These are phyloP conservation scores for Mrakia blollopis DNA, from an alignment of 768 basidiomycete species.

Conservation along the genomic window DNA sequence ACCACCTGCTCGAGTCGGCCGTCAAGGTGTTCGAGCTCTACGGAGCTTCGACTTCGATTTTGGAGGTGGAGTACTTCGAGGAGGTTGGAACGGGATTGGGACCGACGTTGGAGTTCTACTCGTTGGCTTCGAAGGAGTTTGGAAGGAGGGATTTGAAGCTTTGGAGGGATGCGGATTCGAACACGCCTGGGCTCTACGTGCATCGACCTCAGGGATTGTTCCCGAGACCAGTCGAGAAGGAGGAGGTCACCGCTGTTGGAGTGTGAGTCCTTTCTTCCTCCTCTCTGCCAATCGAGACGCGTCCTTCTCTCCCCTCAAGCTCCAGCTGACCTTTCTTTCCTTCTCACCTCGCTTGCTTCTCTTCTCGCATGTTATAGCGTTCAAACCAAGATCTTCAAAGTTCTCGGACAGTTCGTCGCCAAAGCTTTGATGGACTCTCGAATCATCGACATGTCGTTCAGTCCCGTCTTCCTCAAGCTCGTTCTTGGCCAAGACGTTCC, in stretches of 20 bases:
- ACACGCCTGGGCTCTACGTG: constrained; percentile 63
- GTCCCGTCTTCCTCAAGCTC: constrained; percentile 88
- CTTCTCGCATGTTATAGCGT: neutral
- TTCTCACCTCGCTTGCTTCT: neutral
- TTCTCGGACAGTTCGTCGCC: constrained; percentile 92
- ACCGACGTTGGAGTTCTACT: constrained; percentile 96
- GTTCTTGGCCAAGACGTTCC: constrained; percentile 82
- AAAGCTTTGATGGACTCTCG: constrained; percentile 96
- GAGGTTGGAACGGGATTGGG: constrained; percentile 97
- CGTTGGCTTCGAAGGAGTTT: constrained; percentile 93
- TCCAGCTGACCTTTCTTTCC: neutral
- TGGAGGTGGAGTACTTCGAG: constrained; percentile 98
- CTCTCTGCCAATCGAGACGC: no score
- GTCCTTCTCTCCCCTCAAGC: neutral
- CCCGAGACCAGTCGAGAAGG: constrained; percentile 59
- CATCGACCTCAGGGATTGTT: constrained; percentile 79
- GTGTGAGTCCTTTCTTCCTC: neutral
- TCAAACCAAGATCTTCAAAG: constrained; percentile 66
- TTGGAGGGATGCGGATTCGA: constrained; percentile 79
- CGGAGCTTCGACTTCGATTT: constrained; percentile 83
- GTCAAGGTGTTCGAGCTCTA: constrained; percentile 89
- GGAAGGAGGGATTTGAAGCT: constrained; percentile 79
- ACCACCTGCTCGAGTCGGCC: constrained; percentile 89
- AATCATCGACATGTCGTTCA: constrained; percentile 92
- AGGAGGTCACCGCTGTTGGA: constrained; percentile 33